Evolutionary conservation across 768 basidiomycete species (phyloP).

Genomic region (Podaxis mareebaensis): DNA sequence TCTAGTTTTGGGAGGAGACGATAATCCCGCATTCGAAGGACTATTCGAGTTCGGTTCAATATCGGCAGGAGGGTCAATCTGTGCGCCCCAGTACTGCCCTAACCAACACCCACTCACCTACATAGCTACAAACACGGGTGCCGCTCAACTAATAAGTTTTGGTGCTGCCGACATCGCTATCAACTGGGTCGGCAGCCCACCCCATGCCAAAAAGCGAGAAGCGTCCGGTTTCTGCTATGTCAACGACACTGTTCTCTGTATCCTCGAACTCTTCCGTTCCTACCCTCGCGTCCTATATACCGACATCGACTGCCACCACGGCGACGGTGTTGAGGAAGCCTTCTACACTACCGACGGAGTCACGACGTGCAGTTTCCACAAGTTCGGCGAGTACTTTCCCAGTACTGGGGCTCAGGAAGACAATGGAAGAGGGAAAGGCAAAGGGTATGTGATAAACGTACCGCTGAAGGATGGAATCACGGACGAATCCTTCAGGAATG

Average conservation of each 20-base stretch:
- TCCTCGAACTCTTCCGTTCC: constrained; percentile 87
- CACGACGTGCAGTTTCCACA: constrained; percentile 97
- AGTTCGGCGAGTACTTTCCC: constrained; percentile 94
- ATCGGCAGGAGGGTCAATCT: constrained; percentile 92
- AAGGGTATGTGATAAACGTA: constrained; percentile 88
- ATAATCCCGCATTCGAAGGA: constrained; percentile 96
- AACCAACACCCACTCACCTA: neutral
- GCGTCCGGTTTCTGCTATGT: constrained; percentile 99
- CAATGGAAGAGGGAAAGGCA: constrained; percentile 78
- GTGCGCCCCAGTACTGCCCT: constrained; percentile 40
- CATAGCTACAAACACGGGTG: constrained; percentile 47
- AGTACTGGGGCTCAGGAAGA: constrained; percentile 87
- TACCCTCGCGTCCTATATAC: constrained; percentile 91
- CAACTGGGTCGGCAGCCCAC: constrained; percentile 97
- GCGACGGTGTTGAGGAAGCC: constrained; percentile 98
- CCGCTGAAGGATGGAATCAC: constrained; percentile 94
- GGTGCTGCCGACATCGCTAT: constrained; percentile 91
- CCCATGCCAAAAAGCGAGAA: constrained; percentile 99
- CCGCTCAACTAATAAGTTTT: constrained; percentile 74
- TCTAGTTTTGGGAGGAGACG: constrained; percentile 75
- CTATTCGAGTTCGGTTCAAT: constrained; percentile 97
- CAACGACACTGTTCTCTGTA: constrained; percentile 95
- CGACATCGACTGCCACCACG: constrained; percentile 98
- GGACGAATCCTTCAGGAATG: constrained; percentile 80
- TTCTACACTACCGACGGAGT: constrained; percentile 98